phyloP scores from a whole-genome alignment of 345 rosid genomes.

The Eucalyptus victrix region DNA sequence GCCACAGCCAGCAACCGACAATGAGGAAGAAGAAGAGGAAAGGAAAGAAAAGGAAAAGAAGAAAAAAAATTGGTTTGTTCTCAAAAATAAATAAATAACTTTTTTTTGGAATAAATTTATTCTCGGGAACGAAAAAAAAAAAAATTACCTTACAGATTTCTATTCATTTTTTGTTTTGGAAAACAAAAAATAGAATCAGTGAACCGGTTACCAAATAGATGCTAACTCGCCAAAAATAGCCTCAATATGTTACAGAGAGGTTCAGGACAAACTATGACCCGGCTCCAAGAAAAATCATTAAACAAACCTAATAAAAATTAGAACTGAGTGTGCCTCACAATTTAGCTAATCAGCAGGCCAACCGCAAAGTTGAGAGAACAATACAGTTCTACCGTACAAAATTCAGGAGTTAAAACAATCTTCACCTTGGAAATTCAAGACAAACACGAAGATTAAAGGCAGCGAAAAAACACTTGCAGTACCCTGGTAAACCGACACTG shows the following conservation, averaged over 20 bases:
- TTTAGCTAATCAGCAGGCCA: not conserved
- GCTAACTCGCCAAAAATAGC: not conserved
- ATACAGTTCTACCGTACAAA: not conserved
- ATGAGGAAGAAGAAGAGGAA: too few relatives aligned
- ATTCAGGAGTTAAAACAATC: not conserved
- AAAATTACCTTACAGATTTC: accelerated
- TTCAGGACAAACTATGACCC: not conserved
- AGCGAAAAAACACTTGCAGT: not conserved
- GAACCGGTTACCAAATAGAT: too few relatives aligned
- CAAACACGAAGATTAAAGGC: not conserved
- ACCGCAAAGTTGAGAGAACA: not conserved
- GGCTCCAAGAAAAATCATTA: not conserved
- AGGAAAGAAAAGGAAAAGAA: accelerated
- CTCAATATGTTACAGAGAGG: not conserved
- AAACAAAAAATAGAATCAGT: too few relatives aligned
- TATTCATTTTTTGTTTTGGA: too few relatives aligned
- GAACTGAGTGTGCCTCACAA: not conserved
- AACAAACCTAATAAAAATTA: not conserved
- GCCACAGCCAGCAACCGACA: accelerated
- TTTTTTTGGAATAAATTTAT: too few relatives aligned
- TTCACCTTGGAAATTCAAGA: not conserved
- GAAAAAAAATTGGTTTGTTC: too few relatives aligned
- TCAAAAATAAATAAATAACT: too few relatives aligned
- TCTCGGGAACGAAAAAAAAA: accelerated
- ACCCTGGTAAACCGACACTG: not conserved